phyloP scores from a whole-genome alignment of 2,329 filamentous ascomycete genomes.

The Clonostachys byssicola region DNA sequence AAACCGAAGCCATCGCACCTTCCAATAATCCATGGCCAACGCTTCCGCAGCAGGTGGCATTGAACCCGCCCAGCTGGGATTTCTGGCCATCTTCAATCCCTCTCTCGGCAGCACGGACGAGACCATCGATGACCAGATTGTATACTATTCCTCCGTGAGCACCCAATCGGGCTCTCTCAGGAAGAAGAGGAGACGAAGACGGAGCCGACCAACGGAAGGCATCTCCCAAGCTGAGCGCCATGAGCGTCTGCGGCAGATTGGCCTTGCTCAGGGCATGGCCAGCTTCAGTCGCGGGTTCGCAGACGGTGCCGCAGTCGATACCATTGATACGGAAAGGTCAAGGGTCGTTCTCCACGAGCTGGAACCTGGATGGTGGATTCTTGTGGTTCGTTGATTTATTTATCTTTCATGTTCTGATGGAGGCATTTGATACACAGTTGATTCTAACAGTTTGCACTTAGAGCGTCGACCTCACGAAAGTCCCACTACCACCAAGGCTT shows the following conservation, averaged over 20 bases:
- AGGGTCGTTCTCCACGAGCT: conserved; percentile 83
- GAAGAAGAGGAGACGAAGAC: conserved; percentile 30
- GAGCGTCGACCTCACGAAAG: conserved; percentile 70
- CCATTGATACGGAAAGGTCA: conserved; percentile 86
- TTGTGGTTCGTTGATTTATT: conserved; percentile 61
- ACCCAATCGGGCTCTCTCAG: conserved; percentile 31
- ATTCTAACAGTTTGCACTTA: conserved; percentile 4
- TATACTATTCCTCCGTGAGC: conserved; percentile 77
- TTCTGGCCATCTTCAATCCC: conserved; percentile 94
- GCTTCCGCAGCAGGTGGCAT: conserved; percentile 8
- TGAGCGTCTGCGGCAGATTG: conserved; percentile 86
- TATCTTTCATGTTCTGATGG: neutral
- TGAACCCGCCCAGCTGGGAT: conserved; percentile 76
- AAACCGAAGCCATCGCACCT: too few species aligned
- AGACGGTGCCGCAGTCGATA: conserved; percentile 69
- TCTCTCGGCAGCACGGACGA: conserved; percentile 60
- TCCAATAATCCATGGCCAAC: neutral
- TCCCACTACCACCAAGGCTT: conserved; percentile 56
- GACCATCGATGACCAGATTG: conserved; percentile 73
- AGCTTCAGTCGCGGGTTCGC: conserved; percentile 89
- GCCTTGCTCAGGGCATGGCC: conserved; percentile 94
- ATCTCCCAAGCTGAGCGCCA: conserved; percentile 67
- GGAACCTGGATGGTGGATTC: conserved; percentile 91
- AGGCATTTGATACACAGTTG: neutral
- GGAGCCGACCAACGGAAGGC: conserved; percentile 32